Base-by-base conservation (phyloP, 192 early-diverging fungal genomes). In the Diversispora epigaea region DNA sequence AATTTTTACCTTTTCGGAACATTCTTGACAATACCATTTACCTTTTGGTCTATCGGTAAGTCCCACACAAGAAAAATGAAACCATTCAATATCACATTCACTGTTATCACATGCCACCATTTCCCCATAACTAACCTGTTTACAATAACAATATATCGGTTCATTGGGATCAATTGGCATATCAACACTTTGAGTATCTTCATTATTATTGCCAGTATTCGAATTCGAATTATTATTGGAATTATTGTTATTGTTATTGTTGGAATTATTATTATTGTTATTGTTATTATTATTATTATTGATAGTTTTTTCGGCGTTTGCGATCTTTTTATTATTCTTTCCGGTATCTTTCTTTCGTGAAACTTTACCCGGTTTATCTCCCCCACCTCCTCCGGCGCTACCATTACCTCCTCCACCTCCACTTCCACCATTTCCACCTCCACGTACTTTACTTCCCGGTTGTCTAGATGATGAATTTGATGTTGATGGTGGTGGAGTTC, bases 1-100 rank as follows among this genome's bases (percentile, higher is more conserved):
- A 56, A 79, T 82, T 63, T 87, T 87, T 40, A 84, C 79, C 78
- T 89, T 88, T 40, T 81, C 83, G 39, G 76, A 74, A 80, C 97
- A 99, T 47, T 92, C 89, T 21, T 86, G 85, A 78, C 97, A 99
- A 83, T 91, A 99, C 97, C 97, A 99, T 78, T 91, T 92, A 15
- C 96, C 97, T 76, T 96, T 94, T 14, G 93, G 94, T 46, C 89
- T 94, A 15, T 86, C 89, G 44, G 88, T 92, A 41, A 99, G 86
- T 25, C 92, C 93, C 14, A 96, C 97, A 74, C 97, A 99, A 0
- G 86, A 89, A 71, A 94, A 86, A 83, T 99, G 97, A 86, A 99
- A 99, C 97, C 97, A 99, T 84, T 99, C 96, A 73, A 94, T 91
- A 58, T 92, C 91, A 80, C 97, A 99, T 89, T 94, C 93, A 56